phyloP scores from a whole-genome alignment of 1,139 yeast species.

The Sporopachydermia cereana region DNA sequence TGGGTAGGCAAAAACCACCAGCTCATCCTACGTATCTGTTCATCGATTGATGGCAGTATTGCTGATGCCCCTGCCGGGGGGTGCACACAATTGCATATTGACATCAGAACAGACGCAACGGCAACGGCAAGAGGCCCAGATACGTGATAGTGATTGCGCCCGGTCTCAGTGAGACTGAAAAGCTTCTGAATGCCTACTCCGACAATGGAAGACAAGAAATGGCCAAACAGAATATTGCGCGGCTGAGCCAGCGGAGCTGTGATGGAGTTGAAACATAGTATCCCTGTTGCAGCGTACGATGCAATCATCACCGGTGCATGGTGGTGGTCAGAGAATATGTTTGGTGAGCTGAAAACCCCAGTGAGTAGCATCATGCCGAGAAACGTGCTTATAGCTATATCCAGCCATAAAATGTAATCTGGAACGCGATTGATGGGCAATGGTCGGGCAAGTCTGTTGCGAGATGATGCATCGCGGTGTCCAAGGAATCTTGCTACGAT shows the following conservation, averaged over 20 bases:
- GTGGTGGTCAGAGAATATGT: conserved; percentile 32
- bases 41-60: conserved; percentile 43
- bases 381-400: conserved; percentile 37
- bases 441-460: neutral
- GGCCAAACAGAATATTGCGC: conserved; percentile 46
- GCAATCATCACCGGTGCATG: conserved; percentile 49
- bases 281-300: conserved; percentile 56
- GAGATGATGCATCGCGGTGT: conserved; percentile 11
- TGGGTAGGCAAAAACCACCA: conserved; percentile 63
- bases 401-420: conserved; percentile 38
- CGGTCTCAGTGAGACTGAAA: conserved; percentile 32
- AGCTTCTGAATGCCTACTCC: conserved; percentile 48
- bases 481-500: conserved; percentile 8
- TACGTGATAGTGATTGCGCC: conserved; percentile 39
- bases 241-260: conserved; percentile 60
- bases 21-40: conserved; percentile 35
- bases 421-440: conserved; percentile 20
- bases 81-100: conserved; percentile 47
- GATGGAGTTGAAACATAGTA: conserved; percentile 45
- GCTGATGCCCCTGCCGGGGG: conserved; percentile 76
- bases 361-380: conserved; percentile 40
- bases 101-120: conserved; percentile 43
- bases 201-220: conserved; percentile 38
- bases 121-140: conserved; percentile 54
- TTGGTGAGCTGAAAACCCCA: conserved; percentile 37